A percentile compares a stretch with the other conserved stretches of the same genome.
Conservation (phyloP, 768 basidiomycete genomes). For the Pleurotus sapidus region DNA sequence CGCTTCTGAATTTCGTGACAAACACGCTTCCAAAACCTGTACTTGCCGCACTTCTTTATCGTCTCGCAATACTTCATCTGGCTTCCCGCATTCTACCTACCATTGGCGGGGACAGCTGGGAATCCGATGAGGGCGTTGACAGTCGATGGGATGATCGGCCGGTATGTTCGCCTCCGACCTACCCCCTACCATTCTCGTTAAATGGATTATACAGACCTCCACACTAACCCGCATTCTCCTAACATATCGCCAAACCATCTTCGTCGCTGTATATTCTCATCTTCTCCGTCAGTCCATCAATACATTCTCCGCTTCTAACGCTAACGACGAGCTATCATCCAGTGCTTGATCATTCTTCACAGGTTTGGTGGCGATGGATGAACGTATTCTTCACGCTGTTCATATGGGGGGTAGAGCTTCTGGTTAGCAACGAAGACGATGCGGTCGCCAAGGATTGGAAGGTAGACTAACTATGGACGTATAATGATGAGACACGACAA, state of each 20-base stretch:
- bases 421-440: conserved; percentile 78
- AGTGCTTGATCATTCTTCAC: conserved; percentile 89
- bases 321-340: neutral
- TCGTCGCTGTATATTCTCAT: conserved; percentile 86
- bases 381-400: conserved; percentile 84
- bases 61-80: conserved; percentile 75
- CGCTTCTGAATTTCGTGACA: conserved; percentile 75
- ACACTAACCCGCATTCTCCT: conserved; percentile 70
- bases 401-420: conserved; percentile 79
- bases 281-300: conserved; percentile 59
- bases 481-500: neutral
- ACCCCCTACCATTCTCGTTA: neutral
- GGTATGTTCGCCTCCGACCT: conserved; percentile 34
- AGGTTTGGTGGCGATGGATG: conserved; percentile 93
- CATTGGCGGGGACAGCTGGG: conserved; percentile 81
- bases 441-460: conserved; percentile 69
- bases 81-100: conserved; percentile 83
- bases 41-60: conserved; percentile 74
- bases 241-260: conserved; percentile 82
- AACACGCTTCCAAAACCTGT: conserved; percentile 87
- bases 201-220: conserved; percentile 53
- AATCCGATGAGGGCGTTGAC: conserved; percentile 59
- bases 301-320: neutral
- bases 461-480: conserved; percentile 50
- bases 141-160: conserved; percentile 74